These are phyloP conservation scores for Phoma herbarum DNA, from an alignment of 2,329 filamentous ascomycete species.

Conservation along the genomic window DNA sequence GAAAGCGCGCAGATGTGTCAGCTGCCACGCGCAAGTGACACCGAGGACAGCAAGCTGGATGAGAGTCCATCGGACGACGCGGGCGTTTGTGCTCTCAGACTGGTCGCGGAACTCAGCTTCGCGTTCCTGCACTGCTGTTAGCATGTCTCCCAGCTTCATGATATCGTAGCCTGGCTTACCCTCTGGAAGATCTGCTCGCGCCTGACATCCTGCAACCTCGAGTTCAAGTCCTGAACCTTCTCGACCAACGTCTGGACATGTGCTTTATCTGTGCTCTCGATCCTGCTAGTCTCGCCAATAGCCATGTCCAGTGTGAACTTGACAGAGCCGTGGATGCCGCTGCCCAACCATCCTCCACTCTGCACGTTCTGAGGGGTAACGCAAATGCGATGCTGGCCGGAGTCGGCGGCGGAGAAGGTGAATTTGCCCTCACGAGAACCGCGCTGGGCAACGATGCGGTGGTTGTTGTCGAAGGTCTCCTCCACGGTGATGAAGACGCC, in stretches of 20 bases:
- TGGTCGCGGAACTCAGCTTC: slow-evolving; percentile 98
- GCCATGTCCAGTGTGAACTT: slow-evolving; percentile 87
- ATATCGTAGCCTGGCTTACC: slow-evolving; percentile 59
- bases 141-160: slow-evolving; percentile 6
- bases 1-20: slow-evolving; percentile 93
- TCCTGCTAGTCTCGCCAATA: slow-evolving; percentile 92
- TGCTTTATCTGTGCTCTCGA: slow-evolving; percentile 91
- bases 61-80: slow-evolving; percentile 92
- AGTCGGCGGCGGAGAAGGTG: slow-evolving; percentile 93
- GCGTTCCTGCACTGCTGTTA: slow-evolving; percentile 72
- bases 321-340: slow-evolving; percentile 75
- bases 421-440: slow-evolving; percentile 81
- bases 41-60: slow-evolving; percentile 87
- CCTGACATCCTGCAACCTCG: slow-evolving; percentile 84
- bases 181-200: slow-evolving; percentile 97
- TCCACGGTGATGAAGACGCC: slow-evolving; percentile 92
- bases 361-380: slow-evolving; percentile 84
- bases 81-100: slow-evolving; percentile 89
- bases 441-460: slow-evolving; percentile 90
- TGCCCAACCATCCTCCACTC: slow-evolving; percentile 75
- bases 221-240: slow-evolving; percentile 89
- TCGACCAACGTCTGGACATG: slow-evolving; percentile 91
- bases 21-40: slow-evolving; percentile 93
- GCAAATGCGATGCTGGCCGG: slow-evolving; percentile 96
- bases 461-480: slow-evolving; percentile 97